Base-by-base conservation (phyloP, 371 early-diverging fungal species). In the Rhizopus sp. region DNA sequence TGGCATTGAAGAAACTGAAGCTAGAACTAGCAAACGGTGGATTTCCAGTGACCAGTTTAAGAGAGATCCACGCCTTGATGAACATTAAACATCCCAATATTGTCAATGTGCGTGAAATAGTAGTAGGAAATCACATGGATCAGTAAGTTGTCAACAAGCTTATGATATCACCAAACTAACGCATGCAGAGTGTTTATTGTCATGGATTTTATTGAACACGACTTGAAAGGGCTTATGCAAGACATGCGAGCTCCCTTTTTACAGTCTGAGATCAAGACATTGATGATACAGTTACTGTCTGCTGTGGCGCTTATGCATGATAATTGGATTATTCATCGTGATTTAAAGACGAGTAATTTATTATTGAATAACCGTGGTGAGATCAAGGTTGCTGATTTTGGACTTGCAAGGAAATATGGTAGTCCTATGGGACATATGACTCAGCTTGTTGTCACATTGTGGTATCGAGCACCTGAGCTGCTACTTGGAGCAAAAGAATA, bases 401-500 rank as follows among this genome's bases (percentile, higher is more conserved):
- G 92, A 4, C 59, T 94, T 41, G 92, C 93, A 2, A 78, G 93
- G 40, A 78, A 83, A 57, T 93, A 85, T 64, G 87, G 87, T 34
- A 86, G 91, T 56, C 90, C 92, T 0, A 64, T 88, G 60, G 86
- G 86, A 7, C 53, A 78, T 32, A 86, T 93, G 88, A 93, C 92
- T 1, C 89, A 87, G 23, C 73, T 93, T 0, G 98, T 98, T 0
- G 94, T 97, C 4, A 97, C 98, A 5, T 70, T 96, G 57, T 95
- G 93, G 94, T 93, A 95, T 66, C 90, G 99, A 70, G 90, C 99
- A 0, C 99, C 99, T 3, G 99, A 99, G 65, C 73, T 99, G 5
- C 69, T 99, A n/a, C 70, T 97, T 8, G 99, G 99, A 10, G 83
- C 82, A 4, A 93, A 88, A 54, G 83, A 90, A 56, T 99, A 99